Conservation (phyloP, 768 basidiomycete species). For the Leccinum arenicola region DNA sequence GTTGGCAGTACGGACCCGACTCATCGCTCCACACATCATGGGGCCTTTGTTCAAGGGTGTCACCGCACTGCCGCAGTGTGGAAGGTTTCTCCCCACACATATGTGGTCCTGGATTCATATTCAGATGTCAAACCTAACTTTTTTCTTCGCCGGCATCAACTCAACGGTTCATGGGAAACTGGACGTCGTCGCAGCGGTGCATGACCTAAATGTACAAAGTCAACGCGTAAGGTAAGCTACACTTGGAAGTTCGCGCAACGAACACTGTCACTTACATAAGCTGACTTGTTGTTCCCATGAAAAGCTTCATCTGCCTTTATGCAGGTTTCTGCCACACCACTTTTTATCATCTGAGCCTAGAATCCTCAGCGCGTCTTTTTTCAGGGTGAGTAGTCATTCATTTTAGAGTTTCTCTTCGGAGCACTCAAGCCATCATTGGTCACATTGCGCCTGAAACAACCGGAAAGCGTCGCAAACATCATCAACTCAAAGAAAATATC, state of each 20-base stretch:
- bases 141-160: not conserved
- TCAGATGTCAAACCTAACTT: constrained; percentile 5
- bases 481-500: not conserved
- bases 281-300: not conserved
- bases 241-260: not conserved
- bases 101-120: not conserved
- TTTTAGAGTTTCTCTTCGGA: not conserved
- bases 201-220: not conserved
- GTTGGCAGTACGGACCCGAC: not conserved
- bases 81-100: not conserved
- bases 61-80: not conserved
- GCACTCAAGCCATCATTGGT: not conserved
- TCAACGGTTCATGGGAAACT: not conserved
- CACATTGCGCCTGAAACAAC: constrained; percentile 1
- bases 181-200: not conserved
- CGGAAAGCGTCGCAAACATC: not conserved
- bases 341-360: not conserved
- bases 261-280: not conserved
- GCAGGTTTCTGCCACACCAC: constrained; percentile 6
- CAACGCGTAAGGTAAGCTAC: not conserved
- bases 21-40: not conserved
- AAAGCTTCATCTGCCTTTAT: not conserved
- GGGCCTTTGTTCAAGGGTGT: not conserved
- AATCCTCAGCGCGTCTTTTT: constrained; percentile 6
- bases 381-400: constrained; percentile 4